phyloP scores from a whole-genome alignment of 2,329 filamentous ascomycete species.

The Fusarium keratoplasticum region DNA sequence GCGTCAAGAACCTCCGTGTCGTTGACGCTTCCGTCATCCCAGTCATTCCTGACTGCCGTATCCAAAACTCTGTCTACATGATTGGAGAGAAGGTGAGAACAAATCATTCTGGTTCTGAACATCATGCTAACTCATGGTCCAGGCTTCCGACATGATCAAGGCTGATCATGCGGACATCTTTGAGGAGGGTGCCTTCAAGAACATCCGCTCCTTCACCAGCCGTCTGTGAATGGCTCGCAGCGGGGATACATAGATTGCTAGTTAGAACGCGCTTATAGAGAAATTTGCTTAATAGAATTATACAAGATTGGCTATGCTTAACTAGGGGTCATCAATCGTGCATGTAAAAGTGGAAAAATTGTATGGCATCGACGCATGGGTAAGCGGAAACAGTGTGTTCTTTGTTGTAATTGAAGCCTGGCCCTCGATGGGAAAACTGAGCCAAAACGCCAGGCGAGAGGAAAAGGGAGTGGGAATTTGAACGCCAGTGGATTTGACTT shows the following conservation, averaged over 20 bases:
- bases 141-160: slow-evolving; percentile 8
- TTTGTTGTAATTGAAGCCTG: too few relatives aligned
- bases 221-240: neutral
- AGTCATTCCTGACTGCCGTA: slow-evolving; percentile 65
- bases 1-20: slow-evolving; percentile 24
- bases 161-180: neutral
- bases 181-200: neutral
- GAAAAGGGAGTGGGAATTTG: too few relatives aligned
- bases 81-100: slow-evolving; percentile 62
- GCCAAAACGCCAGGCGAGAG: too few relatives aligned
- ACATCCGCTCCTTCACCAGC: neutral
- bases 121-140: neutral
- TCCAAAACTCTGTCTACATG: slow-evolving; percentile 72
- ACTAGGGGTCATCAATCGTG: too few relatives aligned
- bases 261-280: neutral
- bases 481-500: too few relatives aligned
- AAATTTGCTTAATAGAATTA: neutral
- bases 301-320: neutral
- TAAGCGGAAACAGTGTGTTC: too few relatives aligned
- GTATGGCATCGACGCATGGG: too few relatives aligned
- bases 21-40: slow-evolving; percentile 54
- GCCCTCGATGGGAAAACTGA: too few relatives aligned
- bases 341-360: too few relatives aligned
- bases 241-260: neutral
- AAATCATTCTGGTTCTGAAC: accelerated